Percentiles rank a stretch among this genome's conserved stretches.
phyloP scores from a whole-genome alignment of 257 asterid genomes.

The Jacaranda copaia region DNA sequence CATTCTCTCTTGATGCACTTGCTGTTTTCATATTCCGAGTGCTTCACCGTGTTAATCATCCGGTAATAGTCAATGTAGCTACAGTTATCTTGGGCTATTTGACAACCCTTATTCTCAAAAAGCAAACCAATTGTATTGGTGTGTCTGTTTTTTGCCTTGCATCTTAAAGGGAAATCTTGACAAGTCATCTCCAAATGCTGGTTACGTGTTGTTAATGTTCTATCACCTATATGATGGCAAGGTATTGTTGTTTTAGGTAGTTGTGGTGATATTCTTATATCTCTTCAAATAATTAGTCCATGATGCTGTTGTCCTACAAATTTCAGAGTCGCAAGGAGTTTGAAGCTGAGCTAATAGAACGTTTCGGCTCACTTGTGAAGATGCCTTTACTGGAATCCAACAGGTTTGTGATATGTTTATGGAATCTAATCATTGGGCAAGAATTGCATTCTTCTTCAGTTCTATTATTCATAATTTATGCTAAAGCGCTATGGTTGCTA shows the following conservation, averaged over 20 bases:
- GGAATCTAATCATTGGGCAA: constrained; percentile 15
- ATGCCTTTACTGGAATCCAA: constrained; percentile 82
- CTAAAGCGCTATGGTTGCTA: constrained; percentile 2
- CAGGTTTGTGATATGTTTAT: constrained; percentile 54
- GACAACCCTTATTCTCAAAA: constrained; percentile 8
- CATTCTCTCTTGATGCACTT: constrained; percentile 89
- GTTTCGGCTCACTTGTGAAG: constrained; percentile 91
- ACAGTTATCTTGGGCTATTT: constrained; percentile 19
- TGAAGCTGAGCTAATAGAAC: constrained; percentile 81
- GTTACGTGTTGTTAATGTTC: constrained; percentile 88
- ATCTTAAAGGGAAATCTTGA: constrained; percentile 89
- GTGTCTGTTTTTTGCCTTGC: constrained; percentile 36
- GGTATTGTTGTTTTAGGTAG: constrained; percentile 53
- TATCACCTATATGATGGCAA: constrained; percentile 94
- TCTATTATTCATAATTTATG: constrained; percentile 4
- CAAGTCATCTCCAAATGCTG: constrained; percentile 85
- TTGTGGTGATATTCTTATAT: background rate
- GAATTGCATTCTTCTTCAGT: constrained; percentile 19
- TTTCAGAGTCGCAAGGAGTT: constrained; percentile 84
- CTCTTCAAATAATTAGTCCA: constrained; percentile 13
- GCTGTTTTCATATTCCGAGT: constrained; percentile 90
- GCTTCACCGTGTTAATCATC: constrained; percentile 87
- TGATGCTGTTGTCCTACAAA: constrained; percentile 35
- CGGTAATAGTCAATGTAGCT: constrained; percentile 59
- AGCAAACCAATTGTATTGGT: constrained; percentile 25